Percentiles rank a stretch among this genome's conserved stretches.
Evolutionary conservation across 1,139 yeast genomes (phyloP).

Genomic region (Sugiyamaella paludigena): DNA sequence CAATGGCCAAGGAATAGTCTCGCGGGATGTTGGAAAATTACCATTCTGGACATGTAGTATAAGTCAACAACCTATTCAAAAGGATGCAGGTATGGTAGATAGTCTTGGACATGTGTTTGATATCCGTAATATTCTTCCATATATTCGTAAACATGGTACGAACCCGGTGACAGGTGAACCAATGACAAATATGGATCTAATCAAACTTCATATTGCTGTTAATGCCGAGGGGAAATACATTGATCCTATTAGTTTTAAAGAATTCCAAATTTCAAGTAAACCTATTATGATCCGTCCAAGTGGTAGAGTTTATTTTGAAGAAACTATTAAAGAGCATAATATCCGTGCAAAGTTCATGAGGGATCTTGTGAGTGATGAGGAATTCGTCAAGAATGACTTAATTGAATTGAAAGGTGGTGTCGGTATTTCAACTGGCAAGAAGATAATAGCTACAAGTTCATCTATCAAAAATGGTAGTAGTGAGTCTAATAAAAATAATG

Average conservation of each 20-base stretch:
- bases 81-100: conserved; percentile 34
- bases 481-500: background rate
- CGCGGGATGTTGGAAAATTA: conserved; percentile 21
- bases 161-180: conserved; percentile 38
- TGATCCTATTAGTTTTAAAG: conserved; percentile 39
- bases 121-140: conserved; percentile 35
- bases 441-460: background rate
- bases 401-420: conserved; percentile 31
- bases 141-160: conserved; percentile 31
- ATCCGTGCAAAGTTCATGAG: conserved; percentile 33
- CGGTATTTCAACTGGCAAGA: conserved; percentile 6
- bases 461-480: too few species aligned
- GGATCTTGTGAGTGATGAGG: conserved; percentile 37
- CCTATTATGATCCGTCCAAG: conserved; percentile 36
- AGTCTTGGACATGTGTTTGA: conserved; percentile 38
- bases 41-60: conserved; percentile 41
- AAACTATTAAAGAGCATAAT: conserved; percentile 36
- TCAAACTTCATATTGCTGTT: conserved; percentile 32
- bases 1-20: conserved; percentile 9
- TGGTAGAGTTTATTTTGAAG: conserved; percentile 38
- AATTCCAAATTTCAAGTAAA: conserved; percentile 32
- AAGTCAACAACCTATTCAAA: conserved; percentile 36
- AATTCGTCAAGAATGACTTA: conserved; percentile 34
- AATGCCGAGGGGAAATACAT: conserved; percentile 34
- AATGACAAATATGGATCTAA: conserved; percentile 28